Evolutionary conservation across 805 yeast genomes (phyloP).

Genomic region (Ogataea naganishii): DNA sequence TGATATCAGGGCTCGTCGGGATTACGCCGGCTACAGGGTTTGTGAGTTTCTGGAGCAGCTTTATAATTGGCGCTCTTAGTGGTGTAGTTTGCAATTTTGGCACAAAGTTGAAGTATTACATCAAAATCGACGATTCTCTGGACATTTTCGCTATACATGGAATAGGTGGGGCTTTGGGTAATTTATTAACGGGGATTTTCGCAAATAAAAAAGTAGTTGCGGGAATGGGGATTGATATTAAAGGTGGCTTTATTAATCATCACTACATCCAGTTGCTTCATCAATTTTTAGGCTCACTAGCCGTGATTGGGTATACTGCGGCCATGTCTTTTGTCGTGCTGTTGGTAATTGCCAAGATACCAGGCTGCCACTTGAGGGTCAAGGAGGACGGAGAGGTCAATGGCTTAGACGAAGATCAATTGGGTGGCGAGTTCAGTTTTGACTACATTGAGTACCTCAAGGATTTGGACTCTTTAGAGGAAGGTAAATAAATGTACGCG

Average conservation of each 20-base stretch:
- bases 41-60: constrained; percentile 79
- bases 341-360: constrained; percentile 60
- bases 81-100: constrained; percentile 78
- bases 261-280: constrained; percentile 80
- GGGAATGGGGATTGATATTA: constrained; percentile 62
- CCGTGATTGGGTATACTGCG: constrained; percentile 50
- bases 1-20: constrained; percentile 85
- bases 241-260: constrained; percentile 84
- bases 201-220: constrained; percentile 64
- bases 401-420: constrained; percentile 85
- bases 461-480: constrained; percentile 38
- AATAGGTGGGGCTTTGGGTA: constrained; percentile 79
- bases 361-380: constrained; percentile 70
- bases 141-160: constrained; percentile 95
- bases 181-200: constrained; percentile 71
- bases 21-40: constrained; percentile 92
- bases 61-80: constrained; percentile 65
- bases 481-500: constrained; percentile 3
- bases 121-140: constrained; percentile 76
- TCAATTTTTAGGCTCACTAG: constrained; percentile 37
- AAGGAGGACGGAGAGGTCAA: constrained; percentile 62
- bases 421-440: constrained; percentile 78
- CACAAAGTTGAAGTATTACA: constrained; percentile 70
- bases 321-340: constrained; percentile 56
- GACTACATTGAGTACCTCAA: constrained; percentile 89